These are phyloP conservation scores for Tricholoma flavovirens DNA, from an alignment of 768 basidiomycete genomes.

Conservation along the genomic window DNA sequence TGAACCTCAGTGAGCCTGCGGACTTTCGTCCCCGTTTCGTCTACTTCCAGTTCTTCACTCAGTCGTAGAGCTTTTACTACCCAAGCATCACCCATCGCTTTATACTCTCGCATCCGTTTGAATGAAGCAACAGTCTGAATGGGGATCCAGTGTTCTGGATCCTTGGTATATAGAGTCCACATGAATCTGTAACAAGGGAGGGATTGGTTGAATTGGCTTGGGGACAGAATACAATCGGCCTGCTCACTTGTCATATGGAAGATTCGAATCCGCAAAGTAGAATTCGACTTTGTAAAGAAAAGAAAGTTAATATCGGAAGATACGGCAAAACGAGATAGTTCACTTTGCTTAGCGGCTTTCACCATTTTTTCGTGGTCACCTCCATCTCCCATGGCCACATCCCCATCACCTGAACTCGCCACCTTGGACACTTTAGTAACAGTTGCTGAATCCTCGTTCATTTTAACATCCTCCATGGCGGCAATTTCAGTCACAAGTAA, in stretches of 20 bases:
- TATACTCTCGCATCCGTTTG: slow-evolving; percentile 87
- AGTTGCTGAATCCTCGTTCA: slow-evolving; percentile 12
- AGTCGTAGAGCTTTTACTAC: slow-evolving; percentile 60
- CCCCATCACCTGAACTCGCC: slow-evolving; percentile 14
- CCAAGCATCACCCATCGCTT: slow-evolving; percentile 56
- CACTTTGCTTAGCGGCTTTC: slow-evolving; percentile 54
- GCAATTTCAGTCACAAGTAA: slow-evolving; percentile 23
- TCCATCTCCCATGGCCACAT: slow-evolving; percentile 20
- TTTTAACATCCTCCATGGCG: slow-evolving; percentile 16
- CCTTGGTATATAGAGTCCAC: slow-evolving; percentile 85
- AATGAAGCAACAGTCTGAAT: slow-evolving; percentile 85
- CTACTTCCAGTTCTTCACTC: slow-evolving; percentile 61
- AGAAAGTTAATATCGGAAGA: background rate
- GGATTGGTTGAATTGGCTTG: background rate
- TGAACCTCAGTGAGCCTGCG: slow-evolving; percentile 71
- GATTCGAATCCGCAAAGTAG: slow-evolving; percentile 95
- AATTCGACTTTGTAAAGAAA: slow-evolving; percentile 65
- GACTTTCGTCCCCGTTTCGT: slow-evolving; percentile 66
- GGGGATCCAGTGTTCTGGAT: slow-evolving; percentile 85
- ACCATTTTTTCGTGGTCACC: slow-evolving; percentile 37
- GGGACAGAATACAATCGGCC: background rate
- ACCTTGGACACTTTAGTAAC: slow-evolving; percentile 6
- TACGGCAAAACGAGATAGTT: slow-evolving; percentile 12
- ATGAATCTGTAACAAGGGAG: slow-evolving; percentile 61
- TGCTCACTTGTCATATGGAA: slow-evolving; percentile 80